Conservation (phyloP, 805 yeast species). For the Priceomyces fermenticarens region DNA sequence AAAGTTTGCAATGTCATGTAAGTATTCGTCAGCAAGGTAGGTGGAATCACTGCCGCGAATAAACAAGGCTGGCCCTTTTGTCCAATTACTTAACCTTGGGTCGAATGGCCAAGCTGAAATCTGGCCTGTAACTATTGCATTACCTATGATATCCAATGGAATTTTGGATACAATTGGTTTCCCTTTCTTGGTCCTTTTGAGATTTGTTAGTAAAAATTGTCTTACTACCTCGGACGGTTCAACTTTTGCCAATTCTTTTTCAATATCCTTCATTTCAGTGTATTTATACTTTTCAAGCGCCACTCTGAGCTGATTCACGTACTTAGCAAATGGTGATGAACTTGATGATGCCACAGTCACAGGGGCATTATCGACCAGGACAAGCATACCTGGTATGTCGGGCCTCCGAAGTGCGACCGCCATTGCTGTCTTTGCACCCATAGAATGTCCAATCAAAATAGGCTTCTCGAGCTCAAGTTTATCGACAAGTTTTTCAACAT, state of each 20-base stretch:
- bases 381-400: constrained; percentile 54
- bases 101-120: constrained; percentile 79
- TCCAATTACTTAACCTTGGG: constrained; percentile 50
- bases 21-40: constrained; percentile 79
- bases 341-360: constrained; percentile 53
- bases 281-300: constrained; percentile 49
- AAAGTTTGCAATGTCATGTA: constrained; percentile 68
- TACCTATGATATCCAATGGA: constrained; percentile 69
- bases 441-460: constrained; percentile 74
- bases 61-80: constrained; percentile 67
- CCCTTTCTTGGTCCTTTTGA: constrained; percentile 42
- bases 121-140: constrained; percentile 59
- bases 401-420: constrained; percentile 72
- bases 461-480: constrained; percentile 46
- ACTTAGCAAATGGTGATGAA: constrained; percentile 58
- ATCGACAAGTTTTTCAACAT: constrained; percentile 69
- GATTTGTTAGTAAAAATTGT: constrained; percentile 74
- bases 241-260: constrained; percentile 54
- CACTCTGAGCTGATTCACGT: constrained; percentile 59
- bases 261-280: constrained; percentile 63
- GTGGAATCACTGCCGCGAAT: constrained; percentile 73
- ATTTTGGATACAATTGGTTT: constrained; percentile 51
- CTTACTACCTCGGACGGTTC: constrained; percentile 62
- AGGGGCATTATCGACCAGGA: constrained; percentile 91
- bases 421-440: constrained; percentile 97